A percentile compares a stretch with the other conserved stretches of the same genome.
Conservation (phyloP, 2,329 filamentous ascomycete genomes). For the Penicillium sp. region DNA sequence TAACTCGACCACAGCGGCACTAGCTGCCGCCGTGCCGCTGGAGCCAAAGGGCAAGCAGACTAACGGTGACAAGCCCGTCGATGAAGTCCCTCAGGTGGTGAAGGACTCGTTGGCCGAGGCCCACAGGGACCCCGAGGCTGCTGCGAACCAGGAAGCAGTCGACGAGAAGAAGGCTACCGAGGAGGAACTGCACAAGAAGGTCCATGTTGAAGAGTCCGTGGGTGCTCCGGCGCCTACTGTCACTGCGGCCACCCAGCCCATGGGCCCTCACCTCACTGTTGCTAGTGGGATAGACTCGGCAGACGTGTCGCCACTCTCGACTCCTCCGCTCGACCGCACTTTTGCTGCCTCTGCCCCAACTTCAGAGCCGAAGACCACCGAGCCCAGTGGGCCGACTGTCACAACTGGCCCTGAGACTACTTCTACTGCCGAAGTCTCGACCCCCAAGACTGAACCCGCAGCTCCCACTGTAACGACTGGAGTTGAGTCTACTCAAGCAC, state of each 20-base stretch:
- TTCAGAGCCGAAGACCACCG: neutral
- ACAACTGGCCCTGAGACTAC: slow-evolving; percentile 18
- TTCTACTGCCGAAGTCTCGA: slow-evolving; percentile 20
- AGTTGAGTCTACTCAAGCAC: slow-evolving; percentile 18
- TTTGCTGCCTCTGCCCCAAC: slow-evolving; percentile 8
- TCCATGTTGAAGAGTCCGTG: slow-evolving; percentile 35
- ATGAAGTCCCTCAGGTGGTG: slow-evolving; percentile 45
- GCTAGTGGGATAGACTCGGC: slow-evolving; percentile 20
- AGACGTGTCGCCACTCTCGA: slow-evolving; percentile 29
- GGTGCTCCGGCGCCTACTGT: slow-evolving; percentile 42
- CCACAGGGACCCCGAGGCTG: slow-evolving; percentile 66
- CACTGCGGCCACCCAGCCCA: slow-evolving; percentile 39
- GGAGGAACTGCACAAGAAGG: slow-evolving; percentile 63
- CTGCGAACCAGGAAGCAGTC: slow-evolving; percentile 65
- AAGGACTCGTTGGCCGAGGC: slow-evolving; percentile 50
- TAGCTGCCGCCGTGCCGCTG: slow-evolving; percentile 46
- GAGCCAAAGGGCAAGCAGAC: slow-evolving; percentile 34
- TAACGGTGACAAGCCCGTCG: slow-evolving; percentile 20
- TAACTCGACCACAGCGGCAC: slow-evolving; percentile 45
- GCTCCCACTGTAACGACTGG: slow-evolving; percentile 26
- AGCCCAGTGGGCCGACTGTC: slow-evolving; percentile 11
- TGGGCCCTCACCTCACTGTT: slow-evolving; percentile 34
- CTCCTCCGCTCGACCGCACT: slow-evolving; percentile 20
- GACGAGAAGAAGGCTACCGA: slow-evolving; percentile 73
- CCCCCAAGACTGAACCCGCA: slow-evolving; percentile 10